Percentiles rank a stretch among this genome's conserved stretches.
These are phyloP conservation scores for Lasiodiplodia theobromae DNA, from an alignment of 2,329 filamentous ascomycete genomes.

Conservation along the genomic window DNA sequence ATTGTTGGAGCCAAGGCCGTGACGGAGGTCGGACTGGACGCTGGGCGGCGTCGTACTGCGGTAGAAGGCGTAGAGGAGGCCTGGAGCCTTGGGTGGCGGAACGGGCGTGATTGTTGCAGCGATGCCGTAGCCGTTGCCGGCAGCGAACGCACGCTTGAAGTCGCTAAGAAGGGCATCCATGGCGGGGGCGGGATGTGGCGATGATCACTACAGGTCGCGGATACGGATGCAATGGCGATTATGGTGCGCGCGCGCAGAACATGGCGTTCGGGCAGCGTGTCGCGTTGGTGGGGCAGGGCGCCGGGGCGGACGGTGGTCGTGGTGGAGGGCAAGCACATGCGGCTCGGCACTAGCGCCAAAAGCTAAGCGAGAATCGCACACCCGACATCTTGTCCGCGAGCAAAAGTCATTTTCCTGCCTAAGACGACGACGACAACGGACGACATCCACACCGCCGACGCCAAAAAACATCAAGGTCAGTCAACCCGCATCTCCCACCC, in stretches of 20 bases:
- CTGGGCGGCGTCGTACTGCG: constrained; percentile 72
- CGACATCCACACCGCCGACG: constrained; percentile 31
- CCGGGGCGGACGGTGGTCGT: neutral
- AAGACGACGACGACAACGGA: constrained; percentile 32
- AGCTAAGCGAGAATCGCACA: constrained; percentile 30
- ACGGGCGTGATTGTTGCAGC: constrained; percentile 78
- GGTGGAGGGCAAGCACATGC: constrained; percentile 23
- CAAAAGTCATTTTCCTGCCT: constrained; percentile 38
- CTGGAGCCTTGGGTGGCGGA: constrained; percentile 66
- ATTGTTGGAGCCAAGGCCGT: constrained; percentile 66
- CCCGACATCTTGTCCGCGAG: constrained; percentile 27
- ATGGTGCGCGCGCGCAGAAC: neutral
- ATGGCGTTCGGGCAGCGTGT: constrained; percentile 7
- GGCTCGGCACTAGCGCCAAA: constrained; percentile 26
- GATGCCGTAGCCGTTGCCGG: constrained; percentile 73
- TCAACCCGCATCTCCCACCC: neutral
- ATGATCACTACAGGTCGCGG: constrained; percentile 1
- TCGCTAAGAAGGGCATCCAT: constrained; percentile 65
- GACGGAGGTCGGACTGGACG: constrained; percentile 73
- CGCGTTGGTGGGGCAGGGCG: constrained; percentile 21
- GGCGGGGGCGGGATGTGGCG: neutral
- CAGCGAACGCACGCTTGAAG: constrained; percentile 73
- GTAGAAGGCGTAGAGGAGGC: constrained; percentile 73
- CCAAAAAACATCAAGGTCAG: constrained; percentile 31
- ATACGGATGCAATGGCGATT: neutral